Base-by-base conservation (phyloP, 2,329 filamentous ascomycete genomes). In the Aspergillus spinulosporus region DNA sequence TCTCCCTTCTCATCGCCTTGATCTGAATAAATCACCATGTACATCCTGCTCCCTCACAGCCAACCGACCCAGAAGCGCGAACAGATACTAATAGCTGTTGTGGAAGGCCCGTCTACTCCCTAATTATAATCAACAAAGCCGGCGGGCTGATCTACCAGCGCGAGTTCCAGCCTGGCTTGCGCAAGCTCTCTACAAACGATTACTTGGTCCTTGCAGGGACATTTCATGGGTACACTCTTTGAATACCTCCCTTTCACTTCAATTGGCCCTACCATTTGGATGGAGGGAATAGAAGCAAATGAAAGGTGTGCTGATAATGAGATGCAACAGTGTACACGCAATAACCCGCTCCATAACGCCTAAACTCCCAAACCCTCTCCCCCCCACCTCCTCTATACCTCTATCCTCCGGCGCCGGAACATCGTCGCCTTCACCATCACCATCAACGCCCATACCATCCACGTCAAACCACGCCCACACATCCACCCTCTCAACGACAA, bases 101-200 rank as follows among this genome's bases (percentile, higher is more conserved):
- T 14, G 3, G 37, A 49, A 97, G 92, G 94, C 90, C 92, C 64
- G 89, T 99, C 74, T 94, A 95, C 75, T 87, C 92, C 57, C 88
- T 99, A 70, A 92, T 97, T 73, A 88, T 99, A 73, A 96, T 99
- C 80, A 97, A 97, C 82, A 99, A 99, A 83, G 92, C 94, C 62
- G 94, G 92, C 59, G 94, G 94, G 67, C 84, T 99, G 52, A 88
- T 99, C 76, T 99, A 96, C 81, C 93, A 97, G 77, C 90, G 92
- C 66, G 90, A 91, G 70, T 97, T 99, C 74, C 87, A 92, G 68
- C 86, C 93, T 43, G 89, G 86, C 59, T 84, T 99, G 58, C 89
- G 90, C 73, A 91, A 93, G 72, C 87, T 99, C 66, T 90, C 85
- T 64, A 93, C 90, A 65, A 99, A 99, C 73, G 94, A 99, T 80